A percentile compares a stretch with the other conserved stretches of the same genome.
phyloP scores from a whole-genome alignment of 2,329 filamentous ascomycete genomes.

The Monilinia laxa region DNA sequence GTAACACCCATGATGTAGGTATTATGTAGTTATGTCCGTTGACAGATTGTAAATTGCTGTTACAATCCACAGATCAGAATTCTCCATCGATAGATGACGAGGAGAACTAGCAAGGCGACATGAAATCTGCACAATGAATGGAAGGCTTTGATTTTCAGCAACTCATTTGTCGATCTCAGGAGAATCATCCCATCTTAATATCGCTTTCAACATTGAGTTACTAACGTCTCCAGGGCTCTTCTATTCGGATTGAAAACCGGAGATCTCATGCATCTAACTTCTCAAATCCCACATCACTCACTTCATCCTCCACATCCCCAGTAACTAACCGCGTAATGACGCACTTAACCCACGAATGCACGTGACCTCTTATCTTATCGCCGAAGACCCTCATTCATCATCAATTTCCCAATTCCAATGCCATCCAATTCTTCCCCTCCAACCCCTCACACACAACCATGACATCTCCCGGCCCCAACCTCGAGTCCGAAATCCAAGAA shows the following conservation, averaged over 20 bases:
- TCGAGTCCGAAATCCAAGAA: neutral
- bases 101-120: neutral
- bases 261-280: neutral
- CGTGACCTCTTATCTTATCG: constrained; percentile 27
- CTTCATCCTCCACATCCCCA: neutral
- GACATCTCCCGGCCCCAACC: neutral
- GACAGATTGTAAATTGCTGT: neutral
- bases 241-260: neutral
- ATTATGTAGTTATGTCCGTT: neutral
- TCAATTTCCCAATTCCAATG: neutral
- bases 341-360: constrained; percentile 20
- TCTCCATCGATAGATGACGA: neutral
- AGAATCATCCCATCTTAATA: constrained; percentile 7
- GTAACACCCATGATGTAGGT: constrained; percentile 81
- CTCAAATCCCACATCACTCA: constrained; percentile 2
- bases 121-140: neutral
- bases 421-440: neutral
- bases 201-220: neutral
- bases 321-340: constrained; percentile 18
- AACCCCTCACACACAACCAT: constrained; percentile 1
- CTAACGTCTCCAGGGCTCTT: neutral
- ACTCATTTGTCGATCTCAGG: no score
- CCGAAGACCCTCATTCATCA: neutral
- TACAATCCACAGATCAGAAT: neutral
- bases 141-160: neutral